These are phyloP conservation scores for Quercus glauca DNA, from an alignment of 306 rosid species.

Conservation along the genomic window DNA sequence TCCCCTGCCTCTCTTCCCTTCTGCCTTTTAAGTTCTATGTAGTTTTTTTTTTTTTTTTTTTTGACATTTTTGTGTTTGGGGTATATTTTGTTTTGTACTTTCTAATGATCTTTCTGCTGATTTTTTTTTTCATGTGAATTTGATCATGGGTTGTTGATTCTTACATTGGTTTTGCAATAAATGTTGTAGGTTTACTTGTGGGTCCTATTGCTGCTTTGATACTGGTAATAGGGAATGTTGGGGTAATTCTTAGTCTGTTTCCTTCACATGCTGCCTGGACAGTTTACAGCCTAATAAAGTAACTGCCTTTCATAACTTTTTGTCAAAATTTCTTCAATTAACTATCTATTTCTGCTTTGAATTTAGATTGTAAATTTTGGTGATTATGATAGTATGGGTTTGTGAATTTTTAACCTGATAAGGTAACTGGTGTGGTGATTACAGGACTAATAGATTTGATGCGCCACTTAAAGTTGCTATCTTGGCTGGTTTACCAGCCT, in stretches of 20 bases:
- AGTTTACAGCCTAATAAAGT: constrained; percentile 63
- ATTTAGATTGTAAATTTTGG: not conserved
- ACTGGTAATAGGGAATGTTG: constrained; percentile 65
- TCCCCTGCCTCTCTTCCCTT: constrained; percentile 15
- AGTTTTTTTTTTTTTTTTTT: not conserved
- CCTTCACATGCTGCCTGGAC: constrained; percentile 86
- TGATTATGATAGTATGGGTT: not conserved
- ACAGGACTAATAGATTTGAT: constrained; percentile 62
- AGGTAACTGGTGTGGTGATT: constrained; percentile 24
- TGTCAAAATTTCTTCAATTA: not conserved
- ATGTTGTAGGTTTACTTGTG: constrained; percentile 60
- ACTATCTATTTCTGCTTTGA: not conserved
- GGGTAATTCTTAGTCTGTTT: constrained; percentile 58
- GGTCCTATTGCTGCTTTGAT: constrained; percentile 72
- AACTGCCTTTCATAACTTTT: not conserved
- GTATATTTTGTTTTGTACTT: not conserved
- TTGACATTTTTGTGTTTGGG: not conserved
- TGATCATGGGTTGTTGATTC: constrained; percentile 26
- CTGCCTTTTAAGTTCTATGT: not conserved
- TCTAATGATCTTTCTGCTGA: not conserved
- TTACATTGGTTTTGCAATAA: constrained; percentile 1
- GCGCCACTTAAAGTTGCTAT: constrained; percentile 64
- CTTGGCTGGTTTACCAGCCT: constrained; percentile 63
- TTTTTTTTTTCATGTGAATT: constrained; percentile 11
- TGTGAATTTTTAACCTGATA: not conserved